Evolutionary conservation across 495 filamentous ascomycete species (phyloP), one percentile per base, ranked within the genome.

Genomic region (Aspergillus conjunctus): DNA sequence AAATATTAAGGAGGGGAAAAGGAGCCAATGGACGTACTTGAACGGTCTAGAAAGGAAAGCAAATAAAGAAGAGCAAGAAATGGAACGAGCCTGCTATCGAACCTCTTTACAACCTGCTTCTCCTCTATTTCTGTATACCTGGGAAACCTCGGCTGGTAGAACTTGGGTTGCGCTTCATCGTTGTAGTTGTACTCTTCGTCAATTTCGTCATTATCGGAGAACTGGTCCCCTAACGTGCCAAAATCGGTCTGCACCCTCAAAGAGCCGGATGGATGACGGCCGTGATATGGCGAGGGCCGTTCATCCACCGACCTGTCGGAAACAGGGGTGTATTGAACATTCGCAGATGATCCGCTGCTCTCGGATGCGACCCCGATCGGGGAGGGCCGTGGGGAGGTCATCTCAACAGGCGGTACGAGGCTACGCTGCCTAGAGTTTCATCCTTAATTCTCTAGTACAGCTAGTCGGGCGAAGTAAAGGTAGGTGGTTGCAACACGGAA

Each of bases 21-120:
- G 41, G n/a, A 32, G 12, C 15, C 3, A 37, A 7, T n/a, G 17
- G 17, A 54, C 49, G 76, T 78, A 91, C 88, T 91, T 4, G 87
- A 91, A 63, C 90, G 81, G 69, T 93, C 90, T 56, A 93, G 70
- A 70, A 94, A 93, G 48, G 84, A 87, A 34, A 97, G 78, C 77
- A 93, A 81, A 68, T 96, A 97, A 21, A 96, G 77, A 33, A 91
- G 64, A 2, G 91, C 90, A 50, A 96, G 76, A 69, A 95, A 95
- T 5, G 90, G 70, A 17, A 96, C 91, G 60, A 97, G 77, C 54
- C 79, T 83, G 58, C 82, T 76, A 71, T 97, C 92, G 63, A 96
- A 85, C 65, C 85, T 89, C 66, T 77, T 82, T 46, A 92, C 77
- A 12, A 97, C 87, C 11, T 79, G 79, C 37, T 71, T 73, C 68